Evolutionary conservation across 768 basidiomycete species (phyloP).

Genomic region (Calocera cornea): DNA sequence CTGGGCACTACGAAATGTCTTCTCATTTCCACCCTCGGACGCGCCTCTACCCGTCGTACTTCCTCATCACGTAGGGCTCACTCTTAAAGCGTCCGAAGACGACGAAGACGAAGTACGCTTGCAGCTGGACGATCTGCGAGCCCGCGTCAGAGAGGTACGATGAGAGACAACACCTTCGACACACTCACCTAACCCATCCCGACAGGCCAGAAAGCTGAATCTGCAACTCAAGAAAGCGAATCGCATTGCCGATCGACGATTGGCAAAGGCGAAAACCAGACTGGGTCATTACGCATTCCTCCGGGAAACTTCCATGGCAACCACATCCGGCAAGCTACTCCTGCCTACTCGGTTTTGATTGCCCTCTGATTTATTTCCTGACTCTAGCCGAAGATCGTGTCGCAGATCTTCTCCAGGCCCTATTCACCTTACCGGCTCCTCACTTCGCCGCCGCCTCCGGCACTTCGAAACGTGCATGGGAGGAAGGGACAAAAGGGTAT

Average conservation of each 20-base stretch:
- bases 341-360: constrained; percentile 32
- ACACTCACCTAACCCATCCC: not conserved
- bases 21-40: constrained; percentile 50
- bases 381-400: constrained; percentile 31
- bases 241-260: constrained; percentile 1
- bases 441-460: constrained; percentile 23
- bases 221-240: constrained; percentile 39
- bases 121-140: constrained; percentile 53
- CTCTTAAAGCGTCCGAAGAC: constrained; percentile 48
- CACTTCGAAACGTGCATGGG: constrained; percentile 64
- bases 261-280: not conserved
- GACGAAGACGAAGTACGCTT: constrained; percentile 39
- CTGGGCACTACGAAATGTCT: constrained; percentile 81
- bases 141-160: constrained; percentile 57
- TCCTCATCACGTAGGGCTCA: constrained; percentile 60
- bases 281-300: constrained; percentile 31
- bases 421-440: constrained; percentile 23
- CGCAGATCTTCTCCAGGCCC: constrained; percentile 29
- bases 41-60: constrained; percentile 44
- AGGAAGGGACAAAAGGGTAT: constrained; percentile 60
- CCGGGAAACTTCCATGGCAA: constrained; percentile 23
- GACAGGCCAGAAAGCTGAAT: constrained; percentile 56
- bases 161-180: not conserved
- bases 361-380: constrained; percentile 36
- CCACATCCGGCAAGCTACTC: constrained; percentile 30